Evolutionary conservation across 1,284 basidiomycete species (phyloP).

Genomic region (Gymnopus androsaceus): DNA sequence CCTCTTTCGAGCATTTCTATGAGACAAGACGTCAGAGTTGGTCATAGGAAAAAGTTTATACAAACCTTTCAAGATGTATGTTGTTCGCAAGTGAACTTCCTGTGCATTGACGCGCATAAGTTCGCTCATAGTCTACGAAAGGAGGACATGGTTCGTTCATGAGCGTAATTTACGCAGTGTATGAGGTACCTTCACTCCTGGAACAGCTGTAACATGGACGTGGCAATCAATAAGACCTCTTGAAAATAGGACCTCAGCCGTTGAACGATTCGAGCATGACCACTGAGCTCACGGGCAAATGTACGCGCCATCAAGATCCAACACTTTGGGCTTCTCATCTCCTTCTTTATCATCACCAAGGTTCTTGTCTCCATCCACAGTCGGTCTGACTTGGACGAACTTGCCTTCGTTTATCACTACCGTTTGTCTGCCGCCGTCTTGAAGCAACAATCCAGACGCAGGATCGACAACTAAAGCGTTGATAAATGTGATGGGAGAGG

Average conservation of each 20-base stretch:
- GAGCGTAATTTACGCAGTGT: background rate
- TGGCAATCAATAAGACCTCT: conserved; percentile 44
- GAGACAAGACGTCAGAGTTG: background rate
- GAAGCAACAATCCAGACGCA: conserved; percentile 24
- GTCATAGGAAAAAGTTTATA: background rate
- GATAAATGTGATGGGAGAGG: conserved; percentile 30
- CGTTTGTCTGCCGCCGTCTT: conserved; percentile 23
- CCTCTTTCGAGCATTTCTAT: conserved; percentile 47
- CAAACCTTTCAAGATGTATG: conserved; percentile 39
- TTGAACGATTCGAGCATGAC: background rate
- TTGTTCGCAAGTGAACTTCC: conserved; percentile 36
- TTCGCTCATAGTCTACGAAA: conserved; percentile 35
- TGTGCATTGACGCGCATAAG: conserved; percentile 36
- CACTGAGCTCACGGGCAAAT: conserved; percentile 40
- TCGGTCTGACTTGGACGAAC: conserved; percentile 29
- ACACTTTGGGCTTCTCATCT: too few species aligned
- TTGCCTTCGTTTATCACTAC: conserved; percentile 35
- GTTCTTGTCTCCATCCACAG: conserved; percentile 5
- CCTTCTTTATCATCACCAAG: conserved; percentile 17
- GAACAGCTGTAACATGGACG: conserved; percentile 47
- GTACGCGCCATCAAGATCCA: conserved; percentile 38
- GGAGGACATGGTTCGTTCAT: too few species aligned
- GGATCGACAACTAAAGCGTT: conserved; percentile 39
- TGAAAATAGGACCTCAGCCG: background rate
- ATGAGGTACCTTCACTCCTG: conserved; percentile 31